A percentile compares a stretch with the other conserved stretches of the same genome.
Conservation (phyloP, 1,139 yeast species). For the Blastobotrys persicus region DNA sequence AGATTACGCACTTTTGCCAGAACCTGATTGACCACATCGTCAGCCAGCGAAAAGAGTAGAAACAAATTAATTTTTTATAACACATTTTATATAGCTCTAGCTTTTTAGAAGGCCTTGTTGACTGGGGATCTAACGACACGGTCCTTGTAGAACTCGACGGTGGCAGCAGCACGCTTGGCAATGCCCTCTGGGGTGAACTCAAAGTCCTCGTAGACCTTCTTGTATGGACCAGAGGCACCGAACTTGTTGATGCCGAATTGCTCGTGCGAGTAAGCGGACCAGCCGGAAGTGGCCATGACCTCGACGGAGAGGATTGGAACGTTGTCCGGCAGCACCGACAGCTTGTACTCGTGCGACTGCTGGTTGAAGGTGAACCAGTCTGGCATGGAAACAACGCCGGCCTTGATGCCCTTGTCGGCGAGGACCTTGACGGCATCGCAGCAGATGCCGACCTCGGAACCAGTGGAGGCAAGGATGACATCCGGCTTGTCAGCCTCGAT, state of each 20-base stretch:
- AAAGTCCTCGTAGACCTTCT: conserved; percentile 76
- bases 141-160: conserved; percentile 83
- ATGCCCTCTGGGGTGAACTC: conserved; percentile 94
- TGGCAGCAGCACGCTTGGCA: conserved; percentile 80
- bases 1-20: conserved; percentile 61
- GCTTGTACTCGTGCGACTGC: conserved; percentile 76
- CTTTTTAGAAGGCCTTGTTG: conserved; percentile 58
- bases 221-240: conserved; percentile 96
- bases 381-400: conserved; percentile 87
- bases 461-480: conserved; percentile 82
- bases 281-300: conserved; percentile 88
- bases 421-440: conserved; percentile 78
- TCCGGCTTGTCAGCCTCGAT: conserved; percentile 61
- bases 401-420: conserved; percentile 60
- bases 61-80: conserved; percentile 8
- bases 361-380: conserved; percentile 87
- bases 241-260: conserved; percentile 94
- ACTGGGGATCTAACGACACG: conserved; percentile 66
- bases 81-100: conserved; percentile 14
- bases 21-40: conserved; percentile 10
- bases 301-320: conserved; percentile 92
- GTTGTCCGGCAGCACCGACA: conserved; percentile 90
- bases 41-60: not conserved
- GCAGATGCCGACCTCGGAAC: conserved; percentile 89
- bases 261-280: conserved; percentile 96